Evolutionary conservation across 345 rosid species (phyloP).

Genomic region (Dipteronia dyeriana): DNA sequence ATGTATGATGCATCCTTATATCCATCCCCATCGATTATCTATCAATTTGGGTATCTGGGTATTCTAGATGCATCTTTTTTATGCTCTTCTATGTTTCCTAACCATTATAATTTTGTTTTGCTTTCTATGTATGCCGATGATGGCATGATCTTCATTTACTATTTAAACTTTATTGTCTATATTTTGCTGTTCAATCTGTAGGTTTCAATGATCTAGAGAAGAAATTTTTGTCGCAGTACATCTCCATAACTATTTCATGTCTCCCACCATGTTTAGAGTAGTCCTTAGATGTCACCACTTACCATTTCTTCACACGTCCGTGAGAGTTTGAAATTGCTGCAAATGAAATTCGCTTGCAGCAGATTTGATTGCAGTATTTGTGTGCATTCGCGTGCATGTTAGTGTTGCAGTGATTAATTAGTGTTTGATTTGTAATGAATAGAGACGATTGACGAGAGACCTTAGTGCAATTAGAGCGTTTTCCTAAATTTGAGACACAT

Average conservation of each 20-base stretch:
- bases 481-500: neutral
- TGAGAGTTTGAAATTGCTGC: neutral
- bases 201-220: slow-evolving; percentile 13
- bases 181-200: neutral
- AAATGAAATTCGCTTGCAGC: neutral
- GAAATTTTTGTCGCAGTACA: neutral
- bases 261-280: neutral
- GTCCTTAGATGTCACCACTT: neutral
- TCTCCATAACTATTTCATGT: neutral
- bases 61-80: slow-evolving; percentile 10
- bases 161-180: neutral
- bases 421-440: neutral
- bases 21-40: neutral
- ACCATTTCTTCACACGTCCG: neutral
- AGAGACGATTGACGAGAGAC: neutral
- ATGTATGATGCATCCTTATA: neutral
- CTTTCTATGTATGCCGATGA: neutral
- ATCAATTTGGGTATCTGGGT: slow-evolving; percentile 4
- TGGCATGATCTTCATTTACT: neutral
- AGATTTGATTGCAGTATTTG: neutral
- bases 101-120: neutral
- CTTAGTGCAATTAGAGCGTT: too few relatives aligned
- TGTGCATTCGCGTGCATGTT: neutral
- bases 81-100: neutral
- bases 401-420: neutral